These are phyloP conservation scores for Acanthamoeba royreba DNA, from an alignment of 208 protist species.

Conservation along the genomic window DNA sequence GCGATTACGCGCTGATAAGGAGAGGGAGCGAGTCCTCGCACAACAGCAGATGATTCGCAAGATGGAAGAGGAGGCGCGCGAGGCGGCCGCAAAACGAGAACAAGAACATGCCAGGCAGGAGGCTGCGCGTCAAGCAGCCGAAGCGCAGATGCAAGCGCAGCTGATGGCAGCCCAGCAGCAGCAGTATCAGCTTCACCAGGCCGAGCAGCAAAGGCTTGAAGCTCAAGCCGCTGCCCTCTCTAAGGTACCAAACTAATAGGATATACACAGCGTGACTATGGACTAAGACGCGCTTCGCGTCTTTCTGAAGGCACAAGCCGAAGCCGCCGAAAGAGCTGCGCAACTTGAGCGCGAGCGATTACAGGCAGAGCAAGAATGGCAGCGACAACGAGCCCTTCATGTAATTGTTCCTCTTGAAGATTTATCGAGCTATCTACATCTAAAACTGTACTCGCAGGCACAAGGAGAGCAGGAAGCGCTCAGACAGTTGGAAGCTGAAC, in stretches of 20 bases:
- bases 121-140: neutral
- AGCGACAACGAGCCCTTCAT: neutral
- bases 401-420: neutral
- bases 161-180: neutral
- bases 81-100: neutral
- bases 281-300: no score
- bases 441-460: neutral
- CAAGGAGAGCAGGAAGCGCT: neutral
- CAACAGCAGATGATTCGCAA: neutral
- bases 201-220: neutral
- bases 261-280: neutral
- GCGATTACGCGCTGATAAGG: neutral
- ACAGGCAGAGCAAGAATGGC: neutral
- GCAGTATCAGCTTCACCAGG: neutral
- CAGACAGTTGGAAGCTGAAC: neutral
- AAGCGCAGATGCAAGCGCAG: neutral
- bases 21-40: neutral
- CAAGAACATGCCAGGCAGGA: neutral
- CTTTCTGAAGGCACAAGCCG: neutral
- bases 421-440: neutral
- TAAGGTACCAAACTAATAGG: neutral
- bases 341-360: neutral
- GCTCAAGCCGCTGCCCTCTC: neutral
- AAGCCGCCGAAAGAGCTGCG: neutral
- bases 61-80: neutral